Conservation (phyloP, 257 asterid genomes). For the Forsythia viridissima region DNA sequence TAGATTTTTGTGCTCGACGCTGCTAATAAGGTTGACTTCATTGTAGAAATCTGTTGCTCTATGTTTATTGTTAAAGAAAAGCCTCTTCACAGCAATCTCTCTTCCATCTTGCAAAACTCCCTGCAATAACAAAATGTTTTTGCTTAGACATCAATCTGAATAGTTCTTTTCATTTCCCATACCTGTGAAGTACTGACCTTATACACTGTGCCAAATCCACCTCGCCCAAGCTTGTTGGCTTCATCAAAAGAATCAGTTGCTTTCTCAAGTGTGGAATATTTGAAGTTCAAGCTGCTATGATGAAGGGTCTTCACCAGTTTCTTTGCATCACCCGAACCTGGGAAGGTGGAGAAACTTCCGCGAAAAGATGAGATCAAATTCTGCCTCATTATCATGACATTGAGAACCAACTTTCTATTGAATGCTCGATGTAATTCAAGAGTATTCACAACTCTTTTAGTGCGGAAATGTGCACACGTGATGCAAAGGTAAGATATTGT, state of each 20-base stretch:
- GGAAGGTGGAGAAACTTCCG: conserved; percentile 9
- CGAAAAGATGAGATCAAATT: not conserved
- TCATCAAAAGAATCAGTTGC: conserved; percentile 78
- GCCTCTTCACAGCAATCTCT: conserved; percentile 93
- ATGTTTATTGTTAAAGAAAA: conserved; percentile 81
- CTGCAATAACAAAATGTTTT: conserved; percentile 30
- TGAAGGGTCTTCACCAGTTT: conserved; percentile 71
- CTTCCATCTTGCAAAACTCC: conserved; percentile 88
- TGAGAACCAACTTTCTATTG: not conserved
- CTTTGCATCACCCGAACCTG: conserved; percentile 57
- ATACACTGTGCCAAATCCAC: conserved; percentile 94
- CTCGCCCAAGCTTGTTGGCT: conserved; percentile 90
- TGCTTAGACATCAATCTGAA: not conserved
- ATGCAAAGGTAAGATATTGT: too few relatives aligned
- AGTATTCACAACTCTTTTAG: not conserved
- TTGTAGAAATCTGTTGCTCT: conserved; percentile 92
- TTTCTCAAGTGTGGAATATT: conserved; percentile 83
- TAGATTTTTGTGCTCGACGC: conserved; percentile 87
- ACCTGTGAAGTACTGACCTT: conserved; percentile 40
- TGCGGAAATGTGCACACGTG: not conserved
- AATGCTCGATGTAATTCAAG: not conserved
- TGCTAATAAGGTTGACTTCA: conserved; percentile 87
- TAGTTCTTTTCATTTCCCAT: not conserved
- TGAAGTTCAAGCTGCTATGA: conserved; percentile 89
- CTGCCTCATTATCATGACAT: not conserved